phyloP scores from a whole-genome alignment of 108 stramenopile genomes.

The Cylindrotheca fusiformis region DNA sequence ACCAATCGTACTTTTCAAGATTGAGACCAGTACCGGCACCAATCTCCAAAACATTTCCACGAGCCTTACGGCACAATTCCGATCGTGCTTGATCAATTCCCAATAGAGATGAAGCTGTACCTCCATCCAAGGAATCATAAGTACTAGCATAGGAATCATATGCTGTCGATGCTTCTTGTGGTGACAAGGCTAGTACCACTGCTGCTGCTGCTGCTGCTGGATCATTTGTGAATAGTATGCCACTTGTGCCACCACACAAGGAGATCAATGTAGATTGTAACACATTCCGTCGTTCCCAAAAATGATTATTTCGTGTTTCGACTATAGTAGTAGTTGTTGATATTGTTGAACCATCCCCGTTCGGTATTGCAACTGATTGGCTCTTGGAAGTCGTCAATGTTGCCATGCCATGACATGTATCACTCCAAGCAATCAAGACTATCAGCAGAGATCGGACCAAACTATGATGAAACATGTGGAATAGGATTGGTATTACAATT shows the following conservation, averaged over 20 bases:
- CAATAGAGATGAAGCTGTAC: conserved; percentile 48
- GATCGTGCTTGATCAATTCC: conserved; percentile 73
- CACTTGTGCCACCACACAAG: too few relatives aligned
- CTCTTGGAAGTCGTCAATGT: background rate
- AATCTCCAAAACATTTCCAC: conserved; percentile 80
- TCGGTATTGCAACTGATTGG: too few relatives aligned
- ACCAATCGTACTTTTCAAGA: conserved; percentile 50
- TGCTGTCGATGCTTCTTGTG: conserved; percentile 54
- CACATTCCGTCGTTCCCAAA: background rate
- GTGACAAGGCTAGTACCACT: conserved; percentile 39
- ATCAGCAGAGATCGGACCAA: too few relatives aligned
- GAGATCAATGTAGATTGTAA: too few relatives aligned
- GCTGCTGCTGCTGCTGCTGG: background rate
- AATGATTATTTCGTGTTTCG: too few relatives aligned
- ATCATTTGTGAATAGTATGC: too few relatives aligned
- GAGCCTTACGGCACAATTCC: conserved; percentile 47
- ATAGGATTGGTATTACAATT: too few relatives aligned
- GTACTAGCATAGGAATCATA: conserved; percentile 76
- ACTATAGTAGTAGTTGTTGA: too few relatives aligned
- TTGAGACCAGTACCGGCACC: conserved; percentile 87
- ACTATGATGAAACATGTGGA: too few relatives aligned
- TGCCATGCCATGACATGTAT: too few relatives aligned
- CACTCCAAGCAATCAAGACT: too few relatives aligned
- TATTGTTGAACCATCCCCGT: too few relatives aligned
- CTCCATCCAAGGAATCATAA: conserved; percentile 83